Conservation (phyloP, 2,329 filamentous ascomycete species). For the Penicillium griseofulvum region DNA sequence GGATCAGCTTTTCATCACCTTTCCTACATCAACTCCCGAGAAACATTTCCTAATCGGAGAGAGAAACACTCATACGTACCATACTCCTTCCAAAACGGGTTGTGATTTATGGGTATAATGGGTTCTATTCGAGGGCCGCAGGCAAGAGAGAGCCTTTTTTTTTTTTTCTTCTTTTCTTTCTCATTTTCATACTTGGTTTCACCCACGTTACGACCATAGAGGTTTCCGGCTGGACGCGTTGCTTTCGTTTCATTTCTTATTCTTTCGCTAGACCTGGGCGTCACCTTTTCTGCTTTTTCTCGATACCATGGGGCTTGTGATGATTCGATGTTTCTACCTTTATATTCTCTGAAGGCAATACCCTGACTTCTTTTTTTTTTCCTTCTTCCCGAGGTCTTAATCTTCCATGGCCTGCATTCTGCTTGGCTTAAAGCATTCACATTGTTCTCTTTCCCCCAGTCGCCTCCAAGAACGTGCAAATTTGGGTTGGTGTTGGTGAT, state of each 20-base stretch:
- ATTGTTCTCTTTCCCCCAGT: background rate
- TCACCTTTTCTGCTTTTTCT: conserved; percentile 26
- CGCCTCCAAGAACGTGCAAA: conserved; percentile 6
- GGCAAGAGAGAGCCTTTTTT: conserved; percentile 14
- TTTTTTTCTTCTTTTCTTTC: background rate
- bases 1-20: conserved; percentile 9
- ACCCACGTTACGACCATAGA: conserved; percentile 41
- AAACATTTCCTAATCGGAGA: conserved; percentile 14
- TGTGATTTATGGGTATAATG: conserved; percentile 11
- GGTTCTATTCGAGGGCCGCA: conserved; percentile 10
- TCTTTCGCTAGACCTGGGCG: conserved; percentile 40
- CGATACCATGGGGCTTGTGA: conserved; percentile 31
- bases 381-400: conserved; percentile 3
- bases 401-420: conserved; percentile 13
- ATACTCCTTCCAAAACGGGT: conserved; percentile 5
- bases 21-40: conserved; percentile 1
- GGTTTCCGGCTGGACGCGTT: conserved; percentile 35
- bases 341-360: conserved; percentile 4
- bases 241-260: conserved; percentile 28
- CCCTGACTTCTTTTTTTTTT: conserved; percentile 1
- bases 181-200: conserved; percentile 22
- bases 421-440: conserved; percentile 13
- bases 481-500: conserved; percentile 23
- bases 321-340: conserved; percentile 24
- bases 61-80: conserved; percentile 6